Evolutionary conservation across 768 basidiomycete genomes (phyloP).

Genomic region (Epithele typhae): DNA sequence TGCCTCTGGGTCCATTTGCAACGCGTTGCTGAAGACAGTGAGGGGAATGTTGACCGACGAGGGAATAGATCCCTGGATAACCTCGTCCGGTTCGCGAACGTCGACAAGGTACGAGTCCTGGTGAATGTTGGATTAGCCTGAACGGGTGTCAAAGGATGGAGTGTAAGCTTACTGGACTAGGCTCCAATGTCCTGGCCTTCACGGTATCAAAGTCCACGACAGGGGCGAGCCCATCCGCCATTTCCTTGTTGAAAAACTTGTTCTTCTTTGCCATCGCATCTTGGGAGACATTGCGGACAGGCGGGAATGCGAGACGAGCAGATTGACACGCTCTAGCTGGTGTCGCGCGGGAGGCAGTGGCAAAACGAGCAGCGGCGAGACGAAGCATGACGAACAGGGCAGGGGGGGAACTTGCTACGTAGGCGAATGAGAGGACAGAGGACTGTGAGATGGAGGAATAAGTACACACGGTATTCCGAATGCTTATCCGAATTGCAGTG

Average conservation of each 20-base stretch:
- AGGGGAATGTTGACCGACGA: constrained; percentile 89
- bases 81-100: constrained; percentile 92
- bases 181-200: constrained; percentile 73
- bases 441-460: no score
- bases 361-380: no score
- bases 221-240: constrained; percentile 81
- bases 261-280: no score
- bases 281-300: no score
- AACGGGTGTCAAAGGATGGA: constrained; percentile 2
- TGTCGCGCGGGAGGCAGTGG: no score
- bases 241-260: no score
- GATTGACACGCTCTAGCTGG: no score
- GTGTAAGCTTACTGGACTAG: constrained; percentile 52
- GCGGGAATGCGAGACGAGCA: no score
- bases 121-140: constrained; percentile 1
- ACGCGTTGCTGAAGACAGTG: constrained; percentile 62
- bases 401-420: no score
- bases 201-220: constrained; percentile 76
- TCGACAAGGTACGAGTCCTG: constrained; percentile 77
- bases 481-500: background rate
- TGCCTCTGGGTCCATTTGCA: constrained; percentile 49
- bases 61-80: constrained; percentile 88
- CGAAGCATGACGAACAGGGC: no score
- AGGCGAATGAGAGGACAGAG: no score
- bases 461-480: no score